Base-by-base conservation (phyloP, 2,329 filamentous ascomycete genomes). In the Aulographum hederae region DNA sequence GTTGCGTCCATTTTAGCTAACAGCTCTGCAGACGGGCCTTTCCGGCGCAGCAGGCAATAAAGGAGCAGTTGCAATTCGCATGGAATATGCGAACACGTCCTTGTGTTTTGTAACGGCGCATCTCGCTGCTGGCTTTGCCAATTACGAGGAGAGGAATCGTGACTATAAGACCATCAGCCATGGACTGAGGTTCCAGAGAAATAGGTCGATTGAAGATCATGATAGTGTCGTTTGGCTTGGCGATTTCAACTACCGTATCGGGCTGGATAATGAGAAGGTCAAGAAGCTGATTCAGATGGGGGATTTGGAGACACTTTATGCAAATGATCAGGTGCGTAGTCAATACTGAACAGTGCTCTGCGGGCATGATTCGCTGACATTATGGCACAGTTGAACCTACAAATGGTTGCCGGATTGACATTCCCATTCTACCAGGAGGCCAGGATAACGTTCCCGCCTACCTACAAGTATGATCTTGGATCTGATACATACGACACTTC, bases 31-130 rank as follows among this genome's bases (percentile, higher is more conserved):
- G 65, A 78, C 73, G 1, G 89, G 89, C 3, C 73, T 98, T 65
- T 94, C 85, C 16, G 89, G 89, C 4, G 93, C 98, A 65, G 86
- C 85, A 18, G 89, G 89, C 15, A 98, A 98, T 58, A 98, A 98
- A 57, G 89, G 89, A 13, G 89, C 89, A 1, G 91, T 94, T 31
- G 89, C 85, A 2, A 94, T 98, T 43, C 77, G 89, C 4, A 79
- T 98, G 54, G 86, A 95, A 39, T 94, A 82, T 46, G 85, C 81
- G 18, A 91, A 79, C 46, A 95, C 86, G 2, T 79, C 78, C 2
- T 69, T 98, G 18, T 95, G 89, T 52, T 86, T 98, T 39, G 81
- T 98, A 17, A 98, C 89, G 15, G 89, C 89, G 14, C 89, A 98
- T 67, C 59, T 98, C 49, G 89, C 89, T 18, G 89, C 89, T 35